Conservation (phyloP, 2,329 filamentous ascomycete species). For the Pseudopyricularia javanii region DNA sequence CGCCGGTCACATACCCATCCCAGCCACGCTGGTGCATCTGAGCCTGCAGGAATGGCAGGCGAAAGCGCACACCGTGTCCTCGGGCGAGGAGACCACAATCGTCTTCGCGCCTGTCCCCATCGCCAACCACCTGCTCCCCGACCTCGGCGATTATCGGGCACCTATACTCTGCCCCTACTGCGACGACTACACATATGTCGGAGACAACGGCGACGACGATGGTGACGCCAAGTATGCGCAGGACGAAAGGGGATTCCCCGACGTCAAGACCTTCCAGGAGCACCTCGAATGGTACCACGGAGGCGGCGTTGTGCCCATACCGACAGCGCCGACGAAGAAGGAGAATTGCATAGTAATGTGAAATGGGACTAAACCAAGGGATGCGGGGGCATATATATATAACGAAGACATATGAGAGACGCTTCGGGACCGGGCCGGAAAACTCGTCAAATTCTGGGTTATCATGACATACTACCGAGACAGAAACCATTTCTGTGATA, state of each 20-base stretch:
- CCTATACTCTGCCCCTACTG: conserved; percentile 42
- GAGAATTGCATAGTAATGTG: conserved; percentile 25
- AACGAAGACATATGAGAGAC: neutral
- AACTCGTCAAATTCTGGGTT: neutral
- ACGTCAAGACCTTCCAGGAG: conserved; percentile 34
- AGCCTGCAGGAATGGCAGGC: conserved; percentile 38
- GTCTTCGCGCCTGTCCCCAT: conserved; percentile 46
- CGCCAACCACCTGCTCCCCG: conserved; percentile 42
- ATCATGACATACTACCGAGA: neutral
- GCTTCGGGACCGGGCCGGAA: neutral
- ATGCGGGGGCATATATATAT: neutral
- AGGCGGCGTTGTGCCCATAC: conserved; percentile 23
- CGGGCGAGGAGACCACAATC: conserved; percentile 32
- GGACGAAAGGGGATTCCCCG: conserved; percentile 34
- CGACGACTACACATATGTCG: conserved; percentile 37
- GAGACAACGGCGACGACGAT: conserved; percentile 37
- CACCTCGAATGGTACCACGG: conserved; percentile 47
- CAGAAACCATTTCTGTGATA: neutral
- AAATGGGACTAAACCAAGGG: neutral
- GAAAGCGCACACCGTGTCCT: conserved; percentile 26
- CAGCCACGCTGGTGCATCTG: conserved; percentile 5
- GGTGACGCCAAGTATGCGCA: conserved; percentile 32
- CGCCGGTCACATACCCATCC: conserved; percentile 4
- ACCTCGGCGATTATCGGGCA: conserved; percentile 37
- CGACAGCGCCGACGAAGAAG: conserved; percentile 17